phyloP scores from a whole-genome alignment of 2,329 filamentous ascomycete genomes.

The Clonostachys solani region DNA sequence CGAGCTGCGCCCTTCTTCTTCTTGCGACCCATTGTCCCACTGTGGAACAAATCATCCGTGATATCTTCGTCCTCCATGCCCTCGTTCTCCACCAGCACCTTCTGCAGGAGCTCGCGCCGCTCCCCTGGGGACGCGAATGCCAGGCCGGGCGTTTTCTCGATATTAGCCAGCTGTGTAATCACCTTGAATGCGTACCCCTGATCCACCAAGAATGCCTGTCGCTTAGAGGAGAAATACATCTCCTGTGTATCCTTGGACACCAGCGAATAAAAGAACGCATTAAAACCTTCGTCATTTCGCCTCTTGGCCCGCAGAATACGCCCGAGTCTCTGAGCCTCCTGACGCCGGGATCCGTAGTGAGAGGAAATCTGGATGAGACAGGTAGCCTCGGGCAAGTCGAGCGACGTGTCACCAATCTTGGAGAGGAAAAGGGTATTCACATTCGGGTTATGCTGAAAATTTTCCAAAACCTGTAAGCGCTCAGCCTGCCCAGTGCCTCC shows the following conservation, averaged over 20 bases:
- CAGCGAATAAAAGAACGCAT: constrained; percentile 97
- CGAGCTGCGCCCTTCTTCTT: constrained; percentile 57
- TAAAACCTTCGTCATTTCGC: constrained; percentile 96
- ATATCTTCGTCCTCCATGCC: constrained; percentile 69
- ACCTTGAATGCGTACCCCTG: constrained; percentile 99
- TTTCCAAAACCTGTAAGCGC: constrained; percentile 77
- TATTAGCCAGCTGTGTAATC: constrained; percentile 90
- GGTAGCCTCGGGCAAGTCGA: constrained; percentile 89
- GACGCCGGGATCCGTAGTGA: constrained; percentile 88
- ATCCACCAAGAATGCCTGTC: constrained; percentile 94
- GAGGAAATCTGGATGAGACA: constrained; percentile 94
- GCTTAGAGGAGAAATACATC: constrained; percentile 96
- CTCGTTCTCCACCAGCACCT: constrained; percentile 86
- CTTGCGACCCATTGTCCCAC: constrained; percentile 38
- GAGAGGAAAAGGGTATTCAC: constrained; percentile 90
- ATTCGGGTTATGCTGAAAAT: constrained; percentile 83
- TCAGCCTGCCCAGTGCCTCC: constrained; percentile 79
- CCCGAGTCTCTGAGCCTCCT: constrained; percentile 87
- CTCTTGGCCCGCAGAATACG: constrained; percentile 93
- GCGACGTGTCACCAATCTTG: constrained; percentile 91
- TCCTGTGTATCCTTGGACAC: constrained; percentile 97
- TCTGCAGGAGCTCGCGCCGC: constrained; percentile 79
- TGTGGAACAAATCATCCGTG: constrained; percentile 33
- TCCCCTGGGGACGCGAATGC: constrained; percentile 77
- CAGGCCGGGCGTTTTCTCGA: constrained; percentile 77